Evolutionary conservation across 805 yeast genomes (phyloP).

Genomic region (Blastobotrys parvus): DNA sequence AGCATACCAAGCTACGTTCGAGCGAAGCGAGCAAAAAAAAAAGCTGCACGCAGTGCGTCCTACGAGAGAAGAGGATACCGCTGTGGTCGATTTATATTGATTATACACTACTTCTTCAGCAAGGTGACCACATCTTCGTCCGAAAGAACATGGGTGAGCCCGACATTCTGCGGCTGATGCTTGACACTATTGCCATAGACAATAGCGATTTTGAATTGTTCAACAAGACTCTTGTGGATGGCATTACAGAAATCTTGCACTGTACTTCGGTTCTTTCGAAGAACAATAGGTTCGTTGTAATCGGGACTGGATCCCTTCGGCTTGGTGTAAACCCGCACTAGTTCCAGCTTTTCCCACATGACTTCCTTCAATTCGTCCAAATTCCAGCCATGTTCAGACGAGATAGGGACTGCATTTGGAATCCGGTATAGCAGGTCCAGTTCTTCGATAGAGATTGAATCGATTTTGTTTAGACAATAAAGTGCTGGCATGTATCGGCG

Average conservation of each 20-base stretch:
- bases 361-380: constrained; percentile 85
- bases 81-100: not conserved
- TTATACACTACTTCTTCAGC: constrained; percentile 47
- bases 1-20: too few relatives aligned
- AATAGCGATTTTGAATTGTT: constrained; percentile 85
- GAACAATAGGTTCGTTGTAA: constrained; percentile 88
- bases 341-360: constrained; percentile 89
- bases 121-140: constrained; percentile 98
- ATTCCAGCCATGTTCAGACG: constrained; percentile 95
- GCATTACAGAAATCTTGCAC: constrained; percentile 95
- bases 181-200: constrained; percentile 90
- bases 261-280: constrained; percentile 70
- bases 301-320: constrained; percentile 95
- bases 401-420: constrained; percentile 95
- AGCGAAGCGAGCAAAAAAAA: too few relatives aligned
- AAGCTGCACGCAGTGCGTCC: too few relatives aligned
- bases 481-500: constrained; percentile 94
- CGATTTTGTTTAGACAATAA: constrained; percentile 92
- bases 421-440: constrained; percentile 82
- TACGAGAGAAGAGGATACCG: too few relatives aligned
- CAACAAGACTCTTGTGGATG: constrained; percentile 89
- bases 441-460: constrained; percentile 89
- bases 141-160: constrained; percentile 69
- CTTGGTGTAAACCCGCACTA: constrained; percentile 94
- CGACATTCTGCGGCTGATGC: constrained; percentile 96